These are phyloP conservation scores for Periconia sp. DNA, from an alignment of 2,329 filamentous ascomycete species.

Conservation along the genomic window DNA sequence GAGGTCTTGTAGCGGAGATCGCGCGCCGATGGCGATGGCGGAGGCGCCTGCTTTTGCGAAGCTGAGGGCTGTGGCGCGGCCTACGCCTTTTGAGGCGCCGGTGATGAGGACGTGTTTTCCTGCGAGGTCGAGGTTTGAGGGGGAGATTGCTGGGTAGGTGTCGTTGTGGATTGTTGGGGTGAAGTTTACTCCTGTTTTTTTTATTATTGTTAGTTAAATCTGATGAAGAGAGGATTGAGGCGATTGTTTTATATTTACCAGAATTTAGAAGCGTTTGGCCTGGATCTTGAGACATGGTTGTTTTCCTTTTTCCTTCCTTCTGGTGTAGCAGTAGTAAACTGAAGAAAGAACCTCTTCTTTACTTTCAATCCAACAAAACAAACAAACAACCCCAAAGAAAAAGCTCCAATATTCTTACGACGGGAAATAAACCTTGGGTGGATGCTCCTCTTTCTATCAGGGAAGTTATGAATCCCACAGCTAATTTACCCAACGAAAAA, in stretches of 20 bases:
- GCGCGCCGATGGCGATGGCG: slow-evolving; percentile 60
- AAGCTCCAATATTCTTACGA: too few species aligned
- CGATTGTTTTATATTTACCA: background rate
- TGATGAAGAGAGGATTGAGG: background rate
- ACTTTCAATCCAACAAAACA: too few species aligned
- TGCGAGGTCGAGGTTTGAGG: slow-evolving; percentile 38
- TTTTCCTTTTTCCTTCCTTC: background rate
- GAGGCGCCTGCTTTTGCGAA: slow-evolving; percentile 63
- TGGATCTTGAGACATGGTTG: slow-evolving; percentile 14
- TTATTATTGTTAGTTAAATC: background rate
- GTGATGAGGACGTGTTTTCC: slow-evolving; percentile 58
- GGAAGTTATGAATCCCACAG: too few species aligned
- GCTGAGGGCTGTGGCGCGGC: slow-evolving; percentile 58
- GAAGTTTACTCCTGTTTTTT: slow-evolving; percentile 13
- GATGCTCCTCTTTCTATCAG: too few species aligned
- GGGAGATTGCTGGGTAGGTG: slow-evolving; percentile 60
- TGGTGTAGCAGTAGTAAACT: too few species aligned
- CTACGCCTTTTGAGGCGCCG: slow-evolving; percentile 62
- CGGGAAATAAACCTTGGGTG: too few species aligned
- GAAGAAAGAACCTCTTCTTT: too few species aligned
- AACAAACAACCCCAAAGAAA: too few species aligned
- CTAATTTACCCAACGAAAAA: too few species aligned
- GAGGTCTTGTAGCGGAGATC: slow-evolving; percentile 49
- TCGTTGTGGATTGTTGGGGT: slow-evolving; percentile 46
- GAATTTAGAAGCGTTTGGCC: slow-evolving; percentile 8